Conservation (phyloP, 2,329 filamentous ascomycete genomes). For the Epichloe elymi region DNA sequence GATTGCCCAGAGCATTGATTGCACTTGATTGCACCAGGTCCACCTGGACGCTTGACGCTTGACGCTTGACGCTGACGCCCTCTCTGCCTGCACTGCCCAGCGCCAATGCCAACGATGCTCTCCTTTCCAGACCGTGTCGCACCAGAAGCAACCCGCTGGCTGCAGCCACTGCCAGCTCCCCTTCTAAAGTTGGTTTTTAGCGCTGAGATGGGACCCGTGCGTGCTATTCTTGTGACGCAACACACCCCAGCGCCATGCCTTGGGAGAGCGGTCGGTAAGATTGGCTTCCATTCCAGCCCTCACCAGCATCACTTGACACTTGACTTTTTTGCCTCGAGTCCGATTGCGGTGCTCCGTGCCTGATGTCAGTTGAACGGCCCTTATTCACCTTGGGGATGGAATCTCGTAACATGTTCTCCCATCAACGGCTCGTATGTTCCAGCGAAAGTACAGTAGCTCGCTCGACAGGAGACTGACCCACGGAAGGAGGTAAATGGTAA, state of each 20-base stretch:
- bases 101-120: too few species aligned
- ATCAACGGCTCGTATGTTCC: not conserved
- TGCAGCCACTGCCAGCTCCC: too few species aligned
- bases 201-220: not conserved
- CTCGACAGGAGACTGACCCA: too few species aligned
- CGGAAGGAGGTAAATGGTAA: too few species aligned
- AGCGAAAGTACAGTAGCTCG: not conserved
- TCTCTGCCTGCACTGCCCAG: too few species aligned
- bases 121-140: too few species aligned
- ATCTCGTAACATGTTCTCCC: not conserved
- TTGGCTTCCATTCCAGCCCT: slow-evolving; percentile 3
- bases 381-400: not conserved
- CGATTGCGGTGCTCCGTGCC: not conserved
- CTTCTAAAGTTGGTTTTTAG: not conserved
- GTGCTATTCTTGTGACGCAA: slow-evolving; percentile 2
- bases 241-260: not conserved
- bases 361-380: not conserved
- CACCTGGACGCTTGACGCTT: too few species aligned
- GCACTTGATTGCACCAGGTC: too few species aligned
- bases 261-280: not conserved
- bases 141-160: too few species aligned
- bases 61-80: too few species aligned
- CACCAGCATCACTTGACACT: not conserved
- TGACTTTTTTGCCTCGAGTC: not conserved
- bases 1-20: too few species aligned